Conservation (phyloP, 2,329 filamentous ascomycete genomes). For the Fusarium annulatum region DNA sequence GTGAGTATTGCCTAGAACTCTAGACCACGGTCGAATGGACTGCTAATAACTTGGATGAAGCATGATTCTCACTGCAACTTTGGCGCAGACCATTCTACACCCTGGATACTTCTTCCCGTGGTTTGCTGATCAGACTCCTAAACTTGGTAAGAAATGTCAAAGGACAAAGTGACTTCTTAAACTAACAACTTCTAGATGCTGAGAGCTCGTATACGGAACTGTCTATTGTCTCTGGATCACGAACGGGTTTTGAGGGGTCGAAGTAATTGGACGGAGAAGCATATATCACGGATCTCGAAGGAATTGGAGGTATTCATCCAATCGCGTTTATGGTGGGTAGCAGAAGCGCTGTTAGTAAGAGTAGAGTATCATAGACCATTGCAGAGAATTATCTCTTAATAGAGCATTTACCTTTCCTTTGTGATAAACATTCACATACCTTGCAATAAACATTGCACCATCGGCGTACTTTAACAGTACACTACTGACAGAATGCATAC, state of each 20-base stretch:
- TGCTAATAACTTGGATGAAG: background rate
- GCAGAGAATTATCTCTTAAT: rapidly evolving
- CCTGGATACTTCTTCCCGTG: background rate
- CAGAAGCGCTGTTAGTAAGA: rapidly evolving
- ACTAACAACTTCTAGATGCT: background rate
- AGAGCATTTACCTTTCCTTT: rapidly evolving
- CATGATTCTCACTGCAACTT: slow-evolving; percentile 3
- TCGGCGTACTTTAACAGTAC: rapidly evolving
- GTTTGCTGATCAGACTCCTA: background rate
- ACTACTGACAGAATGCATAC: rapidly evolving
- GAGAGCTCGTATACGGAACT: background rate
- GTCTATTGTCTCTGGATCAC: background rate
- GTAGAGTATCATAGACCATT: rapidly evolving
- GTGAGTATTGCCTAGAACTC: background rate
- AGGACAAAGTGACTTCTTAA: rapidly evolving
- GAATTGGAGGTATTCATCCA: rapidly evolving
- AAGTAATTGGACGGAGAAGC: background rate
- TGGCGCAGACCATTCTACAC: background rate
- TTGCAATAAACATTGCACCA: rapidly evolving
- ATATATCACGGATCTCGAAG: rapidly evolving
- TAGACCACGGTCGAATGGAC: rapidly evolving
- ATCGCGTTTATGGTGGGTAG: rapidly evolving
- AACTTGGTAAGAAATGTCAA: background rate
- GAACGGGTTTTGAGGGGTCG: background rate
- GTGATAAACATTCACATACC: too few species aligned